Evolutionary conservation across 257 asterid genomes (phyloP), one percentile per base, ranked within the genome.

Genomic region (Lycium barbarum): DNA sequence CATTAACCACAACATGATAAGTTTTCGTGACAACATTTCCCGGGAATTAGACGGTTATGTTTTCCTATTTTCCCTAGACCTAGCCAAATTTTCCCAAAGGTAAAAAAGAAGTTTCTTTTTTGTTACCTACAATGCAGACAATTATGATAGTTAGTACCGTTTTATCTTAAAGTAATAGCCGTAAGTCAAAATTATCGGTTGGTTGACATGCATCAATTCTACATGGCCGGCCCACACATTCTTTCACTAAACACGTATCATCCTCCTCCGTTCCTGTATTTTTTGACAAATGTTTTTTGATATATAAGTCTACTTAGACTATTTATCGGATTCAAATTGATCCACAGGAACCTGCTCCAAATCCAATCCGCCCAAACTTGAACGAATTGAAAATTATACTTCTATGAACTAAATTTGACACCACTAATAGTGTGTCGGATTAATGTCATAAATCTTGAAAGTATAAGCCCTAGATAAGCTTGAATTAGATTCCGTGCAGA

Each of bases 1-100:
- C 13, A 74, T 22, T 49, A 74, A 49, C 81, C 7, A 74, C 63
- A 54, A 51, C 26, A 76, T 76, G 63, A 76, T 13, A 76, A 13
- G 82, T 76, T 51, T 51, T 49, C 40, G 43, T 20, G n/a, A 36
- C 9, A 26, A 26, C 33, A 26, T 26, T 26, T 26, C 33, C 33
- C 33, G 33, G 33, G 33, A 62, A 76, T 76, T 49, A 5, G 45
- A 76, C 43, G 62, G 7, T 1, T 49, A 20, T 45, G 57, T 20
- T 12, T 11, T 74, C 10, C 20, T 45, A 20, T 5, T n/a, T 73
- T 6, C 38, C 11, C 5, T 43, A 2, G 33, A 26, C 33, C 1
- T 2, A 72, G 59, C n/a, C 10, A 73, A 11, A 26, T 26, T 47
- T n/a, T 47, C 20, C 36, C 57, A 20, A 76, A 22, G 62, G 45